Evolutionary conservation across 306 rosid genomes (phyloP).

Genomic region (Medicago lupulina): DNA sequence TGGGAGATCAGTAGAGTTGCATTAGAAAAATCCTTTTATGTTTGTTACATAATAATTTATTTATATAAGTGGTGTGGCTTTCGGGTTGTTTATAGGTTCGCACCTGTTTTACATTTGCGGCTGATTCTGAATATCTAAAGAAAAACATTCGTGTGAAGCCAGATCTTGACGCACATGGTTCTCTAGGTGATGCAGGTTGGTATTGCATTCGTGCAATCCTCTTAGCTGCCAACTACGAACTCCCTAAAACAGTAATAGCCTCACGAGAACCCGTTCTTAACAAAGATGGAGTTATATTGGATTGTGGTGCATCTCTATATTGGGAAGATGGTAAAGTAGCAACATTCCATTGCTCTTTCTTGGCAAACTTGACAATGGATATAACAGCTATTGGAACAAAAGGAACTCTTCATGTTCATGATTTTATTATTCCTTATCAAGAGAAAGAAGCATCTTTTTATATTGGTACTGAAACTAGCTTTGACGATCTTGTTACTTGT

Average conservation of each 20-base stretch:
- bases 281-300: conserved; percentile 67
- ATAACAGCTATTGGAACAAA: conserved; percentile 72
- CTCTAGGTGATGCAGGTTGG: conserved; percentile 57
- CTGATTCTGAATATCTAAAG: conserved; percentile 44
- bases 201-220: conserved; percentile 56
- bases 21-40: no score
- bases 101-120: conserved; percentile 37
- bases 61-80: neutral
- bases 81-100: conserved; percentile 38
- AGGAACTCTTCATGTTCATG: conserved; percentile 78
- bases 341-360: conserved; percentile 81
- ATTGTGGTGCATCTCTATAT: conserved; percentile 68
- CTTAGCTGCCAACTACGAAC: conserved; percentile 47
- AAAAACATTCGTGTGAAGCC: conserved; percentile 56
- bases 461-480: conserved; percentile 48
- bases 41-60: no score
- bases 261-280: conserved; percentile 46
- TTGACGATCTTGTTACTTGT: conserved; percentile 62
- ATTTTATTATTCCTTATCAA: conserved; percentile 66
- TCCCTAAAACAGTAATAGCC: conserved; percentile 48
- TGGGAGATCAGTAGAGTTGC: no score
- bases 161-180: conserved; percentile 53
- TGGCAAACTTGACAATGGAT: conserved; percentile 72
- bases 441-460: conserved; percentile 77
- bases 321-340: conserved; percentile 90